Base-by-base conservation (phyloP, 2,329 filamentous ascomycete species). In the Ophiocordyceps robertsii region DNA sequence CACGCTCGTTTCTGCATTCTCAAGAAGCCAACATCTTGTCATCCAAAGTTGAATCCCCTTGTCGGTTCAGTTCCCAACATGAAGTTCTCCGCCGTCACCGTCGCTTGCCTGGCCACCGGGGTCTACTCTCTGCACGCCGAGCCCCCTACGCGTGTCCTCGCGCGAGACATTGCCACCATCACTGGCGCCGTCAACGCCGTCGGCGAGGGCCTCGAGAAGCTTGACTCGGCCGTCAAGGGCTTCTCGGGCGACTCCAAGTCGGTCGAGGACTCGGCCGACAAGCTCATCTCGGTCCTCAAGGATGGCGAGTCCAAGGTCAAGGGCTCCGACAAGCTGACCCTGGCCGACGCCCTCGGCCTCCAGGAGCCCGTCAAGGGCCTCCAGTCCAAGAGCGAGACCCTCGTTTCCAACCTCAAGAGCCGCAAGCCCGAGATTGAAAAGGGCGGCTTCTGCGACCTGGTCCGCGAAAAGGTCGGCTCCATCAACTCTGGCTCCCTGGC, bases 401-500 rank as follows among this genome's bases (percentile, higher is more conserved):
- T 60, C 1, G 45, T 50, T 38, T 45, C 44, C 16, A 46, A 51
- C 43, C 52, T 60, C 44, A 48, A 53, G 41, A 36, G 43, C 38
- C 52, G 54, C 50, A 54, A 56, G 48, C n/a, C 44, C n/a, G 44
- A 46, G 13, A 43, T 60, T 38, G 41, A 58, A 43, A 49, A 56
- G 43, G 55, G 53, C 27, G 49, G 48, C 41, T 52, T 55, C 5
- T 60, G 58, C 49, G 45, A 44, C 17, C 44, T 49, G 33, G 50
- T 56, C 37, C 49, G 50, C 39, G 21, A 46, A n/a, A 44, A 55
- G 42, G 42, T 57, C 29, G 37, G n/a, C 27, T 43, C 50, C 38
- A 51, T 59, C 43, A 51, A 50, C 48, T 38, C 29, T 3, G 47
- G 46, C 42, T 53, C 54, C 4, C 37, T 53, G 44, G 44, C 42